A percentile compares a stretch with the other conserved stretches of the same genome.
These are phyloP conservation scores for Massariosphaeria phaeospora DNA, from an alignment of 495 filamentous ascomycete species.

Conservation along the genomic window DNA sequence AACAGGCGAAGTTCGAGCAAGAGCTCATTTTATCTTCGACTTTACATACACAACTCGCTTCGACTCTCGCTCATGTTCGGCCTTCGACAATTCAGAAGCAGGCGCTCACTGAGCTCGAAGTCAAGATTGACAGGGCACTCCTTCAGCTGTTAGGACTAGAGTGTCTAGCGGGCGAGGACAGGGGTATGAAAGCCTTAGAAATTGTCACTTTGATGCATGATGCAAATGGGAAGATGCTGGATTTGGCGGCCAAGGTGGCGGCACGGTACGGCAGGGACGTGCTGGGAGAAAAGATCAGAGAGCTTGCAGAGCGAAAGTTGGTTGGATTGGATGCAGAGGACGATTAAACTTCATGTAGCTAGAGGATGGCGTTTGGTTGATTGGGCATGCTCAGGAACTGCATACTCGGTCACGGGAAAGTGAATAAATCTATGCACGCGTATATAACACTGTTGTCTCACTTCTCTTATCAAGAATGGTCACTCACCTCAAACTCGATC, in stretches of 20 bases:
- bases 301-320: slow-evolving; percentile 62
- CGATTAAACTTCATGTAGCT: too few relatives aligned
- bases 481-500: too few relatives aligned
- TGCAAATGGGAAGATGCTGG: slow-evolving; percentile 70
- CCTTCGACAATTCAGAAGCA: slow-evolving; percentile 58
- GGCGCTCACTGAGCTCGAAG: slow-evolving; percentile 62
- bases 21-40: slow-evolving; percentile 69
- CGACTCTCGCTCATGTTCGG: slow-evolving; percentile 60
- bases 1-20: slow-evolving; percentile 59
- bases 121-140: slow-evolving; percentile 79
- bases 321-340: slow-evolving; percentile 55
- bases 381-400: neutral
- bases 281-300: slow-evolving; percentile 79
- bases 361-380: neutral
- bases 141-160: slow-evolving; percentile 85
- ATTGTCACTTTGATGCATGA: slow-evolving; percentile 74
- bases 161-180: slow-evolving; percentile 85
- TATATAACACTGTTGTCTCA: too few relatives aligned
- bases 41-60: slow-evolving; percentile 63
- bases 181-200: slow-evolving; percentile 91
- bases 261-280: slow-evolving; percentile 69
- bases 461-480: too few relatives aligned
- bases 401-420: too few relatives aligned
- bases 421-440: too few relatives aligned
- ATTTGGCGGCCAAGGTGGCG: slow-evolving; percentile 79